These are phyloP conservation scores for Cochlearia excelsa DNA, from an alignment of 345 rosid genomes.

Conservation along the genomic window DNA sequence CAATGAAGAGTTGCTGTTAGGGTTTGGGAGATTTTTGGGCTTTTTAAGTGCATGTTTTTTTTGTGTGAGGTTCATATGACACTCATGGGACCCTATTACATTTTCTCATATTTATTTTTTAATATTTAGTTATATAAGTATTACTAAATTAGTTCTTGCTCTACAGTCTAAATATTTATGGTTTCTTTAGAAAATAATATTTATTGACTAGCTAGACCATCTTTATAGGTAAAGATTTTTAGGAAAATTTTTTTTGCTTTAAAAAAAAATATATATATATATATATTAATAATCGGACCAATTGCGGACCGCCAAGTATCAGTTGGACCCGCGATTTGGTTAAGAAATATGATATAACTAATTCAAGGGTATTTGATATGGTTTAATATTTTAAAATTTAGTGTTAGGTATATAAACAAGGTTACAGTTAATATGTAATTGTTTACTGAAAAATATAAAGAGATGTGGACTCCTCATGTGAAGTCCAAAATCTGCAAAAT, in stretches of 20 bases:
- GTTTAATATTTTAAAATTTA: neutral
- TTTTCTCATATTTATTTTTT: slow-evolving; percentile 14
- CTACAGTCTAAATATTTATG: too few species aligned
- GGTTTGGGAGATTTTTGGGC: slow-evolving; percentile 40
- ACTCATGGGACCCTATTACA: slow-evolving; percentile 30
- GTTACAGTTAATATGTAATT: slow-evolving; percentile 9
- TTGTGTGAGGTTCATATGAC: slow-evolving; percentile 26
- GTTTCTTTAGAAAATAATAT: too few species aligned
- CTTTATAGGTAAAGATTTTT: too few species aligned
- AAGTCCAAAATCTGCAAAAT: slow-evolving; percentile 34
- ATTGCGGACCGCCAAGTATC: too few species aligned
- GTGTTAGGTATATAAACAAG: slow-evolving; percentile 18
- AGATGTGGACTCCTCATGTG: slow-evolving; percentile 38
- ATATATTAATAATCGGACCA: too few species aligned
- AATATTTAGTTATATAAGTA: neutral
- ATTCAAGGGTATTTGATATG: slow-evolving; percentile 2
- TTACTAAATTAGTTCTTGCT: too few species aligned
- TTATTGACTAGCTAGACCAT: too few species aligned
- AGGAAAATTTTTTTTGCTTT: too few species aligned
- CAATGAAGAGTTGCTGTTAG: slow-evolving; percentile 41
- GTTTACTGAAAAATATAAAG: slow-evolving; percentile 24
- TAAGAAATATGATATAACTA: too few species aligned
- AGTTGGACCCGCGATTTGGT: too few species aligned
- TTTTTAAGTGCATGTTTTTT: slow-evolving; percentile 38
- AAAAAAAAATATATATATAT: too few species aligned